These are phyloP conservation scores for Phytophthora brassicae DNA, from an alignment of 352 stramenopile genomes.

Conservation along the genomic window DNA sequence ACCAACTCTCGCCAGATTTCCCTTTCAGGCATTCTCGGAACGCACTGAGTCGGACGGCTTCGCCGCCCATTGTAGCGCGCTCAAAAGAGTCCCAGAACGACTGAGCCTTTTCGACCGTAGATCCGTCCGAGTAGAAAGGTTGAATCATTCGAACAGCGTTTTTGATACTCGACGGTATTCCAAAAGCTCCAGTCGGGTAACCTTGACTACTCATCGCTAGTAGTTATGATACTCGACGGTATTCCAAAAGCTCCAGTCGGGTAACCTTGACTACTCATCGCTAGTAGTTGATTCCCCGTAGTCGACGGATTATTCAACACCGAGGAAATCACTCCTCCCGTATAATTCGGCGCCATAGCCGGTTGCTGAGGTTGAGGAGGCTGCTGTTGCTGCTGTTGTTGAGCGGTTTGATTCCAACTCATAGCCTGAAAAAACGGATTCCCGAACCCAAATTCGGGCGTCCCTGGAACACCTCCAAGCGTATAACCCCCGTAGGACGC, in stretches of 20 bases:
- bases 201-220: no score
- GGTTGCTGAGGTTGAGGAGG: no score
- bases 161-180: neutral
- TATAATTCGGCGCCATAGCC: no score
- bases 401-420: neutral
- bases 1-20: slow-evolving; percentile 2
- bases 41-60: no score
- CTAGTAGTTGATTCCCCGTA: neutral
- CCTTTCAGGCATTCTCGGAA: neutral
- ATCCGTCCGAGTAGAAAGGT: neutral
- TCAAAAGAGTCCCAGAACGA: neutral
- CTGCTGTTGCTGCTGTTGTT: neutral
- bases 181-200: no score
- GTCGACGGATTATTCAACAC: neutral
- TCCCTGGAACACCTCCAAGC: neutral
- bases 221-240: neutral
- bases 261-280: no score
- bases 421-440: neutral
- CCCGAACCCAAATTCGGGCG: neutral
- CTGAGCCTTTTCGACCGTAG: neutral
- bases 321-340: no score
- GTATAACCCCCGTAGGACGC: neutral
- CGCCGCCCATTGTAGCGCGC: neutral
- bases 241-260: no score
- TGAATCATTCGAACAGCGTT: no score